Conservation (phyloP, 2,329 filamentous ascomycete genomes). For the Sclerotinia minor region DNA sequence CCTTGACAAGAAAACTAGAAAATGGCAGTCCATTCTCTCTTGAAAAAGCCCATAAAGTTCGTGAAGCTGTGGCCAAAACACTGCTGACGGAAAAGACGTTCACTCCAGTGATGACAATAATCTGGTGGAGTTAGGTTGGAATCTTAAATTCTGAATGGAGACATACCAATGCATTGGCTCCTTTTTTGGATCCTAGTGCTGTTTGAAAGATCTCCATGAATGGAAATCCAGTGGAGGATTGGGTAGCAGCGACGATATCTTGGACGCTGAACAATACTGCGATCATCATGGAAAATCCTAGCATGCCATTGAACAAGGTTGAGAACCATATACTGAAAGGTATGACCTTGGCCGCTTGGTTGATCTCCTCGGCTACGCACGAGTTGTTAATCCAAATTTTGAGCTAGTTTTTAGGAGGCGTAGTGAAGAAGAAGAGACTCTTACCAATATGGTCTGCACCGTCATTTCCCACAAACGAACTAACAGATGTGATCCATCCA, state of each 20-base stretch:
- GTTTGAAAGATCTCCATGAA: slow-evolving; percentile 20
- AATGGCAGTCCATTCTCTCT: slow-evolving; percentile 22
- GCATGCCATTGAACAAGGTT: slow-evolving; percentile 19
- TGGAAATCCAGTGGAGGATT: slow-evolving; percentile 15
- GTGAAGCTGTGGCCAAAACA: slow-evolving; percentile 19
- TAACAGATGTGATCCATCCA: background rate
- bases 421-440: background rate
- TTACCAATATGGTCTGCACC: slow-evolving; percentile 18
- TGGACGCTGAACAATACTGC: slow-evolving; percentile 24
- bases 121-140: background rate
- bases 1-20: slow-evolving; percentile 11
- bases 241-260: background rate
- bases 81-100: slow-evolving; percentile 17
- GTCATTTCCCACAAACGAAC: slow-evolving; percentile 16
- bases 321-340: slow-evolving; percentile 24
- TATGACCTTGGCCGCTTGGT: slow-evolving; percentile 20
- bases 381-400: background rate
- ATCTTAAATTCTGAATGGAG: no score
- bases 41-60: slow-evolving; percentile 24
- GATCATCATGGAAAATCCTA: slow-evolving; percentile 27
- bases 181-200: slow-evolving; percentile 3
- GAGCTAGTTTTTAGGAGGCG: background rate
- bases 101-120: slow-evolving; percentile 6
- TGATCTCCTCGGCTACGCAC: slow-evolving; percentile 25
- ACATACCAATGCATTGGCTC: slow-evolving; percentile 18